Base-by-base conservation (phyloP, 805 yeast genomes). In the Isabelozyma heimii region DNA sequence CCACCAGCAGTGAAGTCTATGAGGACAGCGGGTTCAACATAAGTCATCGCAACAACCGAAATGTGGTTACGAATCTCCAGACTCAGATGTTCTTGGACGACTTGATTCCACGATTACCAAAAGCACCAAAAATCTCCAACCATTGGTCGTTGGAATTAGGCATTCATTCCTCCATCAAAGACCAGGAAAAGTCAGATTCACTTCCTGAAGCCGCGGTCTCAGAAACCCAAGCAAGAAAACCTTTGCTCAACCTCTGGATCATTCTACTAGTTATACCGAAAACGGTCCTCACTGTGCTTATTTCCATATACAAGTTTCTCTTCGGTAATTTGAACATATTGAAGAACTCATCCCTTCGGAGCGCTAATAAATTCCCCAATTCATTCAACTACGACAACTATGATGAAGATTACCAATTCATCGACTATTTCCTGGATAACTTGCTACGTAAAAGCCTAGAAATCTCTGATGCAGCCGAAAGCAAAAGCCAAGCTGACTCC, bases 181-280 rank as follows among this genome's bases (percentile, higher is more conserved):
- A 62, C 3, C 47, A 52, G 39, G 16, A 45, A 14, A 47, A 49
- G 39, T 40, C 37, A 33, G 46, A 47, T 35, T 38, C 33, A 17
- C n/a, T 33, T 24, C 7, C n/a, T 9, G 46, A 43, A 7, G 10
- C 45, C 5, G 43, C 33, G 13, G 16, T 17, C 15, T 40, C 43
- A 24, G 4, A 12, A 26, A 51, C 42, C 30, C 40, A 46, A 17
- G 24, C 33, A 28, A 40, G 37, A 28, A 40, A 17, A 10, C 52
- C 60, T 9, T 46, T 58, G 8, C 42, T 55, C 13, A 77, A 84
- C 2, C 47, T 83, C 6, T 59, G 85, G 56, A 69, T 84, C 45
- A 59, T 84, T 1, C 55, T 86, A 2, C 62, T 84, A 60, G 52
- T 85, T 6, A 63, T 86, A 9, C 91, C 91, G 10, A 76, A 72